Evolutionary conservation across 805 yeast genomes (phyloP), one percentile per base, ranked within the genome.

Genomic region (Lachancea meyersii): DNA sequence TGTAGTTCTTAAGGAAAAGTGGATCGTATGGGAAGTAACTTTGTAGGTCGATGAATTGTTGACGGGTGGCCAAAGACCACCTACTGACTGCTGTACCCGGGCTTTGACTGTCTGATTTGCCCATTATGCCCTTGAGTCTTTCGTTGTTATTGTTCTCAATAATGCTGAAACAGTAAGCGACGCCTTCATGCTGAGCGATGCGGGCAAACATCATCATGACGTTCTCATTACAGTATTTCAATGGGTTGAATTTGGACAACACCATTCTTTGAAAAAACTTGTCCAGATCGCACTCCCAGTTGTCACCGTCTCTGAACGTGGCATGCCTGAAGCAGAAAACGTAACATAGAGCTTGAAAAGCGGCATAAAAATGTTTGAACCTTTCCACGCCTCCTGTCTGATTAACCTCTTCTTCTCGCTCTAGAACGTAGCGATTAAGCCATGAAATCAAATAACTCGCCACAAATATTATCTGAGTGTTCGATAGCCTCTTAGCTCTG

Each of bases 11-110:
- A 48, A 91, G 72, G 39, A 84, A 77, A 48, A 93, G 64, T 1
- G 98, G 98, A 68, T 91, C 97, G 60, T 86, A 91, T 10, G 98
- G 98, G 64, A 91, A 91, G 60, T 87, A 91, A n/a, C 93, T 88
- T 60, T 89, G 96, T 40, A 91, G 70, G 55, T 87, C 95, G 51
- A 85, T 73, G 56, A 86, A 87, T 57, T 88, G 96, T 57, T 85
- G 89, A 55, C 80, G 80, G 43, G 78, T 77, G 23, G 72, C 72
- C 50, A 76, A 70, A 41, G 73, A 71, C 52, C 65, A 60, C 8
- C 58, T 46, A 6, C 61, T 51, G 24, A 56, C 47, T 2, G 43
- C 28, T 24, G 55, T 57, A 37, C 42, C 24, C 5, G 41, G 31
- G 20, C 35, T 36, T 22, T 43, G 46, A 13, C 41, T 41, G n/a